Conservation (phyloP, 1,284 basidiomycete genomes). For the Boletus sp. region DNA sequence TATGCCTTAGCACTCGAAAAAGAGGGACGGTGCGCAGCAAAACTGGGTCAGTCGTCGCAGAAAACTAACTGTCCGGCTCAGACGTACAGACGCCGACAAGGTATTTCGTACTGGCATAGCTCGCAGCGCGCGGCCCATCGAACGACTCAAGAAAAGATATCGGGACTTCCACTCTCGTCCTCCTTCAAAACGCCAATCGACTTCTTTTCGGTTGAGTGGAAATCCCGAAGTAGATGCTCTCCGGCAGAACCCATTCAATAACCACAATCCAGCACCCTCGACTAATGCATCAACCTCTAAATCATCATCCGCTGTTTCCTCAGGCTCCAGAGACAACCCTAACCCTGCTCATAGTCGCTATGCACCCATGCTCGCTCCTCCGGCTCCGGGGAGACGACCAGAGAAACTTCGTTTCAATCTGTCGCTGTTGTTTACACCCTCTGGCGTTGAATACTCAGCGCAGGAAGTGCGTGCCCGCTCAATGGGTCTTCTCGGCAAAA, state of each 20-base stretch:
- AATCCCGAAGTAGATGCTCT: conserved; percentile 38
- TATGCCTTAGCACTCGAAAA: conserved; percentile 75
- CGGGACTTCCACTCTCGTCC: conserved; percentile 71
- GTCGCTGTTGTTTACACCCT: conserved; percentile 61
- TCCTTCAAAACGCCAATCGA: conserved; percentile 29
- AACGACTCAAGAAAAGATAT: conserved; percentile 82
- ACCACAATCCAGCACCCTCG: conserved; percentile 36
- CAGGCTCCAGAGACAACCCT: conserved; percentile 14
- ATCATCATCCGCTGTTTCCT: conserved; percentile 17
- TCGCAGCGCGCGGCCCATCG: conserved; percentile 76
- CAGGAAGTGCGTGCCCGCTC: conserved; percentile 73
- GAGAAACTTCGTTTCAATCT: conserved; percentile 69
- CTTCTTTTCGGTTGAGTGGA: conserved; percentile 24
- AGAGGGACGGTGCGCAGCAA: conserved; percentile 61
- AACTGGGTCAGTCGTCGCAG: conserved; percentile 1
- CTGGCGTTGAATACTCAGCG: conserved; percentile 65
- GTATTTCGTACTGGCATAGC: conserved; percentile 84
- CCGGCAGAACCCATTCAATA: conserved; percentile 54
- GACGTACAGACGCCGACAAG: conserved; percentile 74
- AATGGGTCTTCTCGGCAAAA: conserved; percentile 75
- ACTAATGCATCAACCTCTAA: conserved; percentile 31
- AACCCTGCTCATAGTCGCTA: conserved; percentile 45
- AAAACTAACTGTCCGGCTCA: conserved; percentile 32
- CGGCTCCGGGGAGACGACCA: conserved; percentile 59
- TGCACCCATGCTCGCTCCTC: conserved; percentile 63